Evolutionary conservation across 306 rosid species (phyloP).

Genomic region (Vigna radiata): DNA sequence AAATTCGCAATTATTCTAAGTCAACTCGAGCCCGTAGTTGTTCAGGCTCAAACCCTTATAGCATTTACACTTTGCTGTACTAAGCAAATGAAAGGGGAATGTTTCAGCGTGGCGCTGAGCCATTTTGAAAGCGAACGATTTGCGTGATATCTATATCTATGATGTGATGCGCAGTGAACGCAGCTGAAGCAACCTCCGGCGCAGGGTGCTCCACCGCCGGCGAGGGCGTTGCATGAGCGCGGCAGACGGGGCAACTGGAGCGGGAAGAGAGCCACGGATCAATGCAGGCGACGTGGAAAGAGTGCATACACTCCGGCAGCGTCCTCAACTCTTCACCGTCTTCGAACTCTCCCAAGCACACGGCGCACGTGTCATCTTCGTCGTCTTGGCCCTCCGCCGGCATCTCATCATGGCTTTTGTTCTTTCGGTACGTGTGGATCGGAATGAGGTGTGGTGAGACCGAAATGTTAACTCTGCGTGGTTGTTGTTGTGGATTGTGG

Average conservation of each 20-base stretch:
- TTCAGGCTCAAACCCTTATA: too few species aligned
- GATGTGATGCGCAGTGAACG: not conserved
- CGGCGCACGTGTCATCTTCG: conserved; percentile 54
- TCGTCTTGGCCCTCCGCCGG: not conserved
- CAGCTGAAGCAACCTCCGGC: conserved; percentile 25
- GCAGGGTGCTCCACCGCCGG: not conserved
- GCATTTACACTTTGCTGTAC: too few species aligned
- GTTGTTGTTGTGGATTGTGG: not conserved
- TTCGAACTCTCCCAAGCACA: conserved; percentile 69
- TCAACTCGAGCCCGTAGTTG: too few species aligned
- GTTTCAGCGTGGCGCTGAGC: not conserved
- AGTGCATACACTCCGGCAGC: conserved; percentile 70
- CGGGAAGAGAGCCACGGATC: conserved; percentile 77
- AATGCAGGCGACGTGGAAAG: conserved; percentile 69
- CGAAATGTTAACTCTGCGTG: not conserved
- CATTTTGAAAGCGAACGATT: conserved; percentile 7
- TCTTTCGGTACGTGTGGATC: conserved; percentile 50
- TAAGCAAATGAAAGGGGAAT: not conserved
- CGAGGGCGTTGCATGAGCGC: conserved; percentile 43
- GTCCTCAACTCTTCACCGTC: conserved; percentile 75
- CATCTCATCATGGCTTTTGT: conserved; percentile 30
- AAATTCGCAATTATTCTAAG: too few species aligned
- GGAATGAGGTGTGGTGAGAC: conserved; percentile 52
- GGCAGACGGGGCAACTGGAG: conserved; percentile 62
- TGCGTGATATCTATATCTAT: conserved; percentile 25